Evolutionary conservation across 75 land plant genomes (phyloP).

Genomic region (Selaginella tamariscina): DNA sequence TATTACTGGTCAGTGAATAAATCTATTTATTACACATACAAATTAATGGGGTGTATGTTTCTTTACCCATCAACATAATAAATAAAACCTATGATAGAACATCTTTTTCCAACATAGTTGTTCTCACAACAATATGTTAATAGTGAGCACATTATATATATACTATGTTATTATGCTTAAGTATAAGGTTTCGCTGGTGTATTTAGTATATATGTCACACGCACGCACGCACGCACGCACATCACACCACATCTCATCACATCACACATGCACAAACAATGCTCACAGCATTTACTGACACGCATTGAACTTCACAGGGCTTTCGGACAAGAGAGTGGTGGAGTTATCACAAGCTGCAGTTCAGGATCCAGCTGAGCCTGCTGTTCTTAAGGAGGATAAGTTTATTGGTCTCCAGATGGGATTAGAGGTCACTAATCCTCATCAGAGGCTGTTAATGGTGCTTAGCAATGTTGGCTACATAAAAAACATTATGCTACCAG

Average conservation of each 20-base stretch:
- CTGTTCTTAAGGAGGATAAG: conserved; percentile 28
- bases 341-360: conserved; percentile 35
- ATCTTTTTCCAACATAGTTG: too few species aligned
- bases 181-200: too few species aligned
- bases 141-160: too few species aligned
- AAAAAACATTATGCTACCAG: conserved; percentile 56
- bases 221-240: too few species aligned
- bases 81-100: background rate
- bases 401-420: conserved; percentile 49
- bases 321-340: conserved; percentile 44
- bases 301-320: conserved; percentile 47
- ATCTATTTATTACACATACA: background rate
- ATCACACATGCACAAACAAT: too few species aligned
- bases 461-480: conserved; percentile 90
- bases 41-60: background rate
- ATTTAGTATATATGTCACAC: too few species aligned
- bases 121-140: too few species aligned
- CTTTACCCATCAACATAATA: background rate
- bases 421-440: conserved; percentile 39
- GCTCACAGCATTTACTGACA: too few species aligned
- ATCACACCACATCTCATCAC: too few species aligned
- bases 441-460: conserved; percentile 67
- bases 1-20: conserved; percentile 48
- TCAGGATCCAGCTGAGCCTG: conserved; percentile 27
- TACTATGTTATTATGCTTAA: too few species aligned